phyloP scores from a whole-genome alignment of 2,329 filamentous ascomycete genomes.

The Phyllosticta capitalensis region DNA sequence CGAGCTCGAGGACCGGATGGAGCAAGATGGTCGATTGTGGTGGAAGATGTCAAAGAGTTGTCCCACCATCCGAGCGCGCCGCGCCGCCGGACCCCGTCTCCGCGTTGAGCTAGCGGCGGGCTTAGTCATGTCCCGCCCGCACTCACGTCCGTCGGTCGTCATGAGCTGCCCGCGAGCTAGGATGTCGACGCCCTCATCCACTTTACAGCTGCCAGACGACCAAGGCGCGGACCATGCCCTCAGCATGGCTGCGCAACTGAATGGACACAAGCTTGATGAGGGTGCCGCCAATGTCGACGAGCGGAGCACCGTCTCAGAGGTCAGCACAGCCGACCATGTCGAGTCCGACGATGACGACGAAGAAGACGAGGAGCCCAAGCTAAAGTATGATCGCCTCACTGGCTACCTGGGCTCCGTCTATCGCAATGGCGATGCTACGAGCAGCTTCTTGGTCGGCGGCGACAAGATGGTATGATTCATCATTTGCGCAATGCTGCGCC shows the following conservation, averaged over 20 bases:
- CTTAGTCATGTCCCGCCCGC: background rate
- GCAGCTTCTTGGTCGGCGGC: conserved; percentile 77
- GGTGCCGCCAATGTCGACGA: conserved; percentile 47
- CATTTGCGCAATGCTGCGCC: conserved; percentile 31
- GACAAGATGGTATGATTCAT: conserved; percentile 76
- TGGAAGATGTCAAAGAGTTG: background rate
- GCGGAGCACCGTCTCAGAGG: conserved; percentile 8
- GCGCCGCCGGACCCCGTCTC: background rate
- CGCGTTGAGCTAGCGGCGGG: background rate
- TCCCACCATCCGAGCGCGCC: background rate
- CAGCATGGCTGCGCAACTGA: conserved; percentile 32
- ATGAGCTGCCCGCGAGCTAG: conserved; percentile 6
- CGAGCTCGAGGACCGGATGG: background rate
- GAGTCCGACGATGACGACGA: conserved; percentile 55
- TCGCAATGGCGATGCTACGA: conserved; percentile 90
- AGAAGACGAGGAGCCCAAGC: conserved; percentile 83
- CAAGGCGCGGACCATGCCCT: conserved; percentile 26
- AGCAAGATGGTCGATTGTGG: background rate
- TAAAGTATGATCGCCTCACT: conserved; percentile 88
- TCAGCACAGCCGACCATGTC: conserved; percentile 15
- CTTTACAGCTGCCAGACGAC: conserved; percentile 2
- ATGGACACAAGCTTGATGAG: conserved; percentile 27
- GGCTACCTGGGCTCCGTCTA: conserved; percentile 72
- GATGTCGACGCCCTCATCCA: background rate
- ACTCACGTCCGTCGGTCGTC: conserved; percentile 1